Conservation (phyloP, 2,329 filamentous ascomycete genomes). For the Pseudovirgaria hyperparasitica region DNA sequence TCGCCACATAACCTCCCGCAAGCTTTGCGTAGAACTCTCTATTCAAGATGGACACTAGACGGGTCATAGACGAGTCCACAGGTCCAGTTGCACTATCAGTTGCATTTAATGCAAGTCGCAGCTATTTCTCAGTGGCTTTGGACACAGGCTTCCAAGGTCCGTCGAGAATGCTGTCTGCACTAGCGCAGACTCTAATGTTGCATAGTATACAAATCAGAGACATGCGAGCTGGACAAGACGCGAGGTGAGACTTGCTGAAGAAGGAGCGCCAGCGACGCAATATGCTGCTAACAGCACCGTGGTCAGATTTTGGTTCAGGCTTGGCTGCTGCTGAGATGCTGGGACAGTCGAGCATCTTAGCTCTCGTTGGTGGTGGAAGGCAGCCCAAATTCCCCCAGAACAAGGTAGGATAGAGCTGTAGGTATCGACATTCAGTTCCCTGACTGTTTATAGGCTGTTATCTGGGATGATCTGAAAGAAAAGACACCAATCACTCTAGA, state of each 20-base stretch:
- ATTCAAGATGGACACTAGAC: conserved; percentile 71
- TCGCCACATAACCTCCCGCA: conserved; percentile 1
- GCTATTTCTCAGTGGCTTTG: conserved; percentile 75
- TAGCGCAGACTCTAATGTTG: conserved; percentile 6
- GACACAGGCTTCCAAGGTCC: conserved; percentile 76
- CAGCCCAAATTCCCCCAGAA: conserved; percentile 78
- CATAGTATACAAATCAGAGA: conserved; percentile 18
- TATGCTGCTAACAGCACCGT: conserved; percentile 10
- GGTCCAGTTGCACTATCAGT: conserved; percentile 68
- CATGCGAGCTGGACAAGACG: conserved; percentile 17
- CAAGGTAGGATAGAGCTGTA: conserved; percentile 43
- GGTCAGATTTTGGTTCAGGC: conserved; percentile 41
- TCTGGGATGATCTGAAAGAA: conserved; percentile 81
- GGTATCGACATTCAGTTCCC: conserved; percentile 13
- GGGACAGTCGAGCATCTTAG: conserved; percentile 73
- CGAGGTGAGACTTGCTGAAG: conserved; percentile 17
- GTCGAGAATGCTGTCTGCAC: conserved; percentile 16
- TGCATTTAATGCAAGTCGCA: conserved; percentile 74
- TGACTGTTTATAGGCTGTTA: conserved; percentile 48
- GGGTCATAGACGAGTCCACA: conserved; percentile 65
- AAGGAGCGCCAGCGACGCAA: not conserved
- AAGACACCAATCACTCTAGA: conserved; percentile 65
- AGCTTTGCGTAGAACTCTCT: not conserved
- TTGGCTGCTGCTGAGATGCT: conserved; percentile 79
- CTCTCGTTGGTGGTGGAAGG: conserved; percentile 76